phyloP scores from a whole-genome alignment of 108 stramenopile species.

The Skeletonema potamos region DNA sequence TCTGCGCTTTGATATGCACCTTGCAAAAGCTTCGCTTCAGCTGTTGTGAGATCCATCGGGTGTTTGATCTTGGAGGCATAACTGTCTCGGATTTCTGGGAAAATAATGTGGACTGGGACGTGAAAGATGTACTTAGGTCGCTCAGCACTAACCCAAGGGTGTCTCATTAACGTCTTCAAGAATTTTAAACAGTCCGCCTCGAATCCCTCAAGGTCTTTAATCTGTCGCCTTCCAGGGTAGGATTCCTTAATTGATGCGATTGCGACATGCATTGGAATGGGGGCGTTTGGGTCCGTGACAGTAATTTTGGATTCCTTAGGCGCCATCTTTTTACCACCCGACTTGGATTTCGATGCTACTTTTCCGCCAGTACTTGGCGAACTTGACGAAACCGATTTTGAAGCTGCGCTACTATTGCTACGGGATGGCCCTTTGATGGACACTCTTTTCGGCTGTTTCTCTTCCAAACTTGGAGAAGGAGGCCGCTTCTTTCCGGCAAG shows the following conservation, averaged over 20 bases:
- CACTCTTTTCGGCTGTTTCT: slow-evolving; percentile 24
- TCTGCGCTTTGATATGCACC: slow-evolving; percentile 66
- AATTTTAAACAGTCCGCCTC: slow-evolving; percentile 74
- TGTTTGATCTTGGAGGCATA: slow-evolving; percentile 73
- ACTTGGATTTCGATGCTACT: slow-evolving; percentile 17
- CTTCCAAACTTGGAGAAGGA: slow-evolving; percentile 30
- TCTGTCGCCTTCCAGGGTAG: slow-evolving; percentile 68
- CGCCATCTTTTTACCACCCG: slow-evolving; percentile 18
- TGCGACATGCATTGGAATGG: slow-evolving; percentile 84
- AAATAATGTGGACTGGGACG: slow-evolving; percentile 78
- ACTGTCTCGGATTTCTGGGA: slow-evolving; percentile 70
- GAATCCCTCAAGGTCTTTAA: slow-evolving; percentile 72
- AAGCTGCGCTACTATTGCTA: slow-evolving; percentile 1
- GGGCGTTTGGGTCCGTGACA: slow-evolving; percentile 24
- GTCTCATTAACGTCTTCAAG: slow-evolving; percentile 67
- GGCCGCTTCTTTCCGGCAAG: slow-evolving; percentile 38
- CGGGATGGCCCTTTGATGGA: slow-evolving; percentile 38
- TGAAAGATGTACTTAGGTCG: slow-evolving; percentile 73
- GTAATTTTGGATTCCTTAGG: slow-evolving; percentile 17
- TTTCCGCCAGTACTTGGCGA: slow-evolving; percentile 27
- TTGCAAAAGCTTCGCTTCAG: slow-evolving; percentile 74
- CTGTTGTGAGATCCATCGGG: slow-evolving; percentile 90
- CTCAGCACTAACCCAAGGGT: slow-evolving; percentile 68
- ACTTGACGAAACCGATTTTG: slow-evolving; percentile 17
- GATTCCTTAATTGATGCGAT: slow-evolving; percentile 80